Percentiles rank a stretch among this genome's conserved stretches.
These are phyloP conservation scores for Annulohypoxylon maeteangense DNA, from an alignment of 495 filamentous ascomycete genomes.

Conservation along the genomic window DNA sequence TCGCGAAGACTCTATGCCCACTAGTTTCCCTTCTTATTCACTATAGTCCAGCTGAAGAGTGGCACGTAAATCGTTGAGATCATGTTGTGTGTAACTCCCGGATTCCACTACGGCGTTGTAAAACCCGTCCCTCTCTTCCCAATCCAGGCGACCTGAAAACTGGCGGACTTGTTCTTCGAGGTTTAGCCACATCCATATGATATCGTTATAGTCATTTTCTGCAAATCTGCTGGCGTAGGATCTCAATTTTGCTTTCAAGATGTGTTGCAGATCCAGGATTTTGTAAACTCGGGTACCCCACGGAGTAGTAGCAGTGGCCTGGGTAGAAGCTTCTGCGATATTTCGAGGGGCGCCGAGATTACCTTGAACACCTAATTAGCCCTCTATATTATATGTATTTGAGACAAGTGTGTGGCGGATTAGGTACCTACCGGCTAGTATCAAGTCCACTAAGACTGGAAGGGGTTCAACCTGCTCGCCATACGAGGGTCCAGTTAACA, in stretches of 20 bases:
- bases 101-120: conserved; percentile 1
- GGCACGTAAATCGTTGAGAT: background rate
- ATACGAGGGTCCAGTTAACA: background rate
- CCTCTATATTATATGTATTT: no score
- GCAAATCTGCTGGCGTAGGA: background rate
- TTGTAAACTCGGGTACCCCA: background rate
- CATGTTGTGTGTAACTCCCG: background rate
- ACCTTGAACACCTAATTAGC: background rate
- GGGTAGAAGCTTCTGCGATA: background rate
- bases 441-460: conserved; percentile 6
- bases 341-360: conserved; percentile 1
- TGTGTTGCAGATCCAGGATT: background rate
- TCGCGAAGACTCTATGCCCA: background rate
- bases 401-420: background rate
- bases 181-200: conserved; percentile 8
- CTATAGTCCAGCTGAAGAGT: background rate
- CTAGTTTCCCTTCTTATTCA: background rate
- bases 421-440: background rate
- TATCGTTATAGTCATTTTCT: background rate
- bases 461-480: background rate
- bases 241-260: conserved; percentile 3
- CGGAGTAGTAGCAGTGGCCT: background rate
- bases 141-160: background rate
- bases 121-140: background rate
- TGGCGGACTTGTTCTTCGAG: background rate